Evolutionary conservation across 768 basidiomycete species (phyloP), one percentile per base, ranked within the genome.

Genomic region (Harrya chromipes): DNA sequence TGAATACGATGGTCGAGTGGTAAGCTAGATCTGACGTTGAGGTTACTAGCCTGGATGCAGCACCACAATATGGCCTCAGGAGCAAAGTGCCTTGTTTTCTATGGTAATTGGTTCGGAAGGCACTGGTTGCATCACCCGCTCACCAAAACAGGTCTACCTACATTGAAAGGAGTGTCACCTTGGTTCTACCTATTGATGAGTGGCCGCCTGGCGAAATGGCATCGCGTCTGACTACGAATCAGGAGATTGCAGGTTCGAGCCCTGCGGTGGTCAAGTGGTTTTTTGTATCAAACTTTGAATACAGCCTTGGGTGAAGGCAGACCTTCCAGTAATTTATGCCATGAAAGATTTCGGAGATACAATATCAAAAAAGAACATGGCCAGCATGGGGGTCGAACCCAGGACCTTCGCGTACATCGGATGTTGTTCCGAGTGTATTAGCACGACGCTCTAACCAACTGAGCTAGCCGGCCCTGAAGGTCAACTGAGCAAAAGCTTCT

Each of bases 161-260:
- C 23, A 23, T 23, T 4, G 6, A 23, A 23, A 23, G 23, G 23
- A 23, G 23, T 23, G 23, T 23, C 23, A 23, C 23, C 3, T 23
- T 3, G 6, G n/a, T n/a, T n/a, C n/a, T n/a, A n/a, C n/a, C n/a
- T n/a, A n/a, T n/a, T 23, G 23, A 23, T 23, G 23, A 23, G 23
- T 23, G 85, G 85, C 83, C 84, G 85, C 82, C 82, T 87, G 86
- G 86, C 85, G 85, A 86, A 88, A 87, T 87, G 86, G 86, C 85
- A 89, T 86, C 85, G 86, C 85, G 85, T 87, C 84, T 87, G 85
- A 87, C 86, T 87, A 85, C 85, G 84, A 85, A 87, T 87, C 86
- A 87, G 85, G 85, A 88, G 86, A 86, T 87, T 87, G 85, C 84
- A 88, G 85, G 87, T 88, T 88, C 85, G 84, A 88, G 76, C 81